phyloP scores from a whole-genome alignment of 2,329 filamentous ascomycete genomes.

The Pseudogymnoascus sp. region DNA sequence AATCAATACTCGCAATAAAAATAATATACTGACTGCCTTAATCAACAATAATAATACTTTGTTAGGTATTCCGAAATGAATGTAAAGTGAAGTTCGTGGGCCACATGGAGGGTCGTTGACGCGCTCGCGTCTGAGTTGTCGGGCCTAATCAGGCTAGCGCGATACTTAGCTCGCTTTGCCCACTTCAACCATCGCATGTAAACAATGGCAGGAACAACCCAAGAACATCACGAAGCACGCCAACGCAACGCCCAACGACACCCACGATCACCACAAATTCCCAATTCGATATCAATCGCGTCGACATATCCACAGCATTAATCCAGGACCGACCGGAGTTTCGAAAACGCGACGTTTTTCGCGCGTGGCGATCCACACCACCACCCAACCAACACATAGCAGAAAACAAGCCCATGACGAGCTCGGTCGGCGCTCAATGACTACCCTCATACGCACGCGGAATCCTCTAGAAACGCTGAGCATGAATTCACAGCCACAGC shows the following conservation, averaged over 20 bases:
- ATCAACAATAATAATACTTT: neutral
- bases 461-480: slow-evolving; percentile 59
- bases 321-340: neutral
- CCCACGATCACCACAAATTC: neutral
- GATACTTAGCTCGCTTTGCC: neutral
- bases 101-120: neutral
- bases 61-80: neutral
- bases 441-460: slow-evolving; percentile 58
- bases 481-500: slow-evolving; percentile 54
- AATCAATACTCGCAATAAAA: neutral
- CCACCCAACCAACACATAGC: neutral
- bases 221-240: slow-evolving; percentile 6
- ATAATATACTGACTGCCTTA: neutral
- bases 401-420: slow-evolving; percentile 2
- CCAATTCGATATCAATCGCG: neutral
- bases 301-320: neutral
- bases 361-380: neutral
- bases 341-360: slow-evolving; percentile 4
- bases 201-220: slow-evolving; percentile 5
- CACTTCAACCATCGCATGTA: neutral
- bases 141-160: neutral
- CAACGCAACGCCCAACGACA: slow-evolving; percentile 1
- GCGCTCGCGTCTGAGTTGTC: slow-evolving; percentile 5
- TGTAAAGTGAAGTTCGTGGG: neutral
- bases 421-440: slow-evolving; percentile 45